Evolutionary conservation across 805 yeast species (phyloP), one percentile per base, ranked within the genome.

Genomic region (Nakazawaea peltata): DNA sequence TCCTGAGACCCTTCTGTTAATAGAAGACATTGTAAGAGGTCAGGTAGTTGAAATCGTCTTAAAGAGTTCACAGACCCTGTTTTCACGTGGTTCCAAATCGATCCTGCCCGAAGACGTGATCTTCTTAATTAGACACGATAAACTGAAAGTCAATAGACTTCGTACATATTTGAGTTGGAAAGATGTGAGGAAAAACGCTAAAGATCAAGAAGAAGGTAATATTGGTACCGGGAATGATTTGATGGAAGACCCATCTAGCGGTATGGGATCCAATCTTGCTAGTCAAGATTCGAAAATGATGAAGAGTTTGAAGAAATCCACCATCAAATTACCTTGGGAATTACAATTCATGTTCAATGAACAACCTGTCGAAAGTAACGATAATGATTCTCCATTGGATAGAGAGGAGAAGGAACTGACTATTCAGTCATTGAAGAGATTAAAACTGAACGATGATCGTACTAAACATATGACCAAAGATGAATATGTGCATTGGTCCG

Each of bases 401-500:
- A 96, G 85, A 28, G 94, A 81, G 35, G 97, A 88, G 50, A 72
- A 81, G 44, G 95, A 88, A 32, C 96, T 95, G 4, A 81, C 86
- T 23, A 56, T 80, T 19, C 92, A 94, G 0, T 85, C 94, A n/a
- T 61, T 86, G 55, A 86, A 87, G 54, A 66, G 97, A 39, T 68
- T 92, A 45, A 86, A 87, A 49, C 78, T 75, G 57, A 97, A 97
- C 4, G 98, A 92, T 57, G 96, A 92, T 34, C 69, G 98, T 42
- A 92, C 98, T 0, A 74, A 68, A 44, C 72, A 81, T 46, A 92
- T 92, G 98, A 92, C 98, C 1, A 81, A 78, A 51, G 96, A 92
- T 49, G 98, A 92, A 53, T 92, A 92, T 50, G 98, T 88, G 13
- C 98, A 92, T 54, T 92, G 97, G 97, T 84, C 95, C 10, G 98